These are phyloP conservation scores for Beauveria australis DNA, from an alignment of 2,329 filamentous ascomycete genomes.

Conservation along the genomic window DNA sequence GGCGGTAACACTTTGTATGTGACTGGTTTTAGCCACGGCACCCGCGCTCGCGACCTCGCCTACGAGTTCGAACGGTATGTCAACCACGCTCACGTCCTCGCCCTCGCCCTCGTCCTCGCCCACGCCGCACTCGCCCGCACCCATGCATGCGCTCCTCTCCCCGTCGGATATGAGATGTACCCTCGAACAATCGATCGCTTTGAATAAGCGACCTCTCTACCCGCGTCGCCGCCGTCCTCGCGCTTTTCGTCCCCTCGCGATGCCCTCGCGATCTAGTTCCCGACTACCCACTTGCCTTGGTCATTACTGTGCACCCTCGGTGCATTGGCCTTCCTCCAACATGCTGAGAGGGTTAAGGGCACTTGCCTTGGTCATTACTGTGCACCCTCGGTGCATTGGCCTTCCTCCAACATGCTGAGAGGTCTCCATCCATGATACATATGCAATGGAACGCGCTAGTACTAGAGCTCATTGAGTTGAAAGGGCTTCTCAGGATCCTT, in stretches of 20 bases:
- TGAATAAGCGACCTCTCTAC: constrained; percentile 27
- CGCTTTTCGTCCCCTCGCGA: background rate
- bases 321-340: background rate
- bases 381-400: background rate
- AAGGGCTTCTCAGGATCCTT: background rate
- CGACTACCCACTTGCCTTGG: background rate
- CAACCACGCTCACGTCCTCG: constrained; percentile 40
- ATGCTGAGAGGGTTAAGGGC: background rate
- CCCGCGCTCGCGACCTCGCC: constrained; percentile 95
- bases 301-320: background rate
- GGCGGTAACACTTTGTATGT: constrained; percentile 93
- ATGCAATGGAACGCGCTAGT: constrained; percentile 6
- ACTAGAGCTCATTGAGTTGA: constrained; percentile 5
- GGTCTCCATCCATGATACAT: background rate
- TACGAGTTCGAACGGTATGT: constrained; percentile 99
- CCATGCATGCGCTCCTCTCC: constrained; percentile 16
- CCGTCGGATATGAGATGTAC: constrained; percentile 18
- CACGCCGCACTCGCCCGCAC: constrained; percentile 40
- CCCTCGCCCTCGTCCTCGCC: constrained; percentile 27
- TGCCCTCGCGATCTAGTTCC: background rate
- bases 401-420: background rate
- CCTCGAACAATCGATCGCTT: constrained; percentile 25
- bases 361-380: background rate
- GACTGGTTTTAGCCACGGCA: constrained; percentile 97
- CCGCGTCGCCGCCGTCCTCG: constrained; percentile 9